Base-by-base conservation (phyloP, 2,329 filamentous ascomycete species). In the Talaromyces sp. region DNA sequence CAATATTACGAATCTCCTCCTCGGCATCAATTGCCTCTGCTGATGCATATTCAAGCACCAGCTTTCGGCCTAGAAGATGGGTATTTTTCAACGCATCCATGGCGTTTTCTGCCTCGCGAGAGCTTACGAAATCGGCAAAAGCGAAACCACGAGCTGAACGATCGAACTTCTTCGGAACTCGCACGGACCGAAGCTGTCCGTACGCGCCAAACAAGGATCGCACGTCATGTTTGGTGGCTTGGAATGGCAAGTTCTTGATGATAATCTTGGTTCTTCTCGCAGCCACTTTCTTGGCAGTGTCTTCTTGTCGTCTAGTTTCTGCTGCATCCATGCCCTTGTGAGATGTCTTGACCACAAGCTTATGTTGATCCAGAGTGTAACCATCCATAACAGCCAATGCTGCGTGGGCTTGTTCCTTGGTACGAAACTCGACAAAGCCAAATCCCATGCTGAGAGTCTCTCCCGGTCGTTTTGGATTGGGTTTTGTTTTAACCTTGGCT, bases 211-310 rank as follows among this genome's bases (percentile, higher is more conserved):
- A 93, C 49, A 98, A 84, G 62, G 90, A 84, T 68, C 92, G 87
- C 66, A 99, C 85, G 76, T 99, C 95, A 78, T 96, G 95, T 83
- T 97, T 97, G 62, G 89, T 90, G 58, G 91, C 90, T 81, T 98
- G 92, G 82, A 99, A 99, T 22, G 95, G 94, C 78, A 99, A 82
- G 82, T 99, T 99, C 84, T 98, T 99, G 82, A 99, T 90, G 79
- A 98, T 89, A 74, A 99, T 90, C 85, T 98, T 98, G 57, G 93
- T 97, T 70, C 88, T 86, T 74, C 89, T 87, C 17, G 86, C 86
- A 27, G 91, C 88, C 60, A 86, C 81, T 78, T 94, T 96, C 84
- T 93, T 96, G 60, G 90, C 88, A 69, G 86, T 87, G 74, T 98
- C 93, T 70, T 94, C 90, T 70, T 89, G 90, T 69, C 90, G 88